Percentiles rank a stretch among this genome's conserved stretches.
Conservation (phyloP, 257 asterid genomes). For the Nicotiana tabacum region DNA sequence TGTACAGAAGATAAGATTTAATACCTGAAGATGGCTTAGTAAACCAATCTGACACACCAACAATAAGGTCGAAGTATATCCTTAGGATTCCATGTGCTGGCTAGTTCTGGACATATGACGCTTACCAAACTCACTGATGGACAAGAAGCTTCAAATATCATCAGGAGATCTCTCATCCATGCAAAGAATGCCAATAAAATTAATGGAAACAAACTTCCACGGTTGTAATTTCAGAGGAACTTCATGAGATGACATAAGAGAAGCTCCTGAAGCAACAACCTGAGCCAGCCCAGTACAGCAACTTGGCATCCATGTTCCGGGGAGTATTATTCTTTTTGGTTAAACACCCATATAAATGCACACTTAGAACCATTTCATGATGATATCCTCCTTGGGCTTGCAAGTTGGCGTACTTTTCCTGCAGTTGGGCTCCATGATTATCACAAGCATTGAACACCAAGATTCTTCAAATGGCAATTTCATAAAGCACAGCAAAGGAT, state of each 20-base stretch:
- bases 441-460: constrained; percentile 12
- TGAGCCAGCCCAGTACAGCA: constrained; percentile 9
- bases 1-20: neutral
- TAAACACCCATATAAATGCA: constrained; percentile 18
- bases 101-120: neutral
- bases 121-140: neutral
- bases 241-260: constrained; percentile 4
- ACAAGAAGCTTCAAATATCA: neutral
- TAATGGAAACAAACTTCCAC: constrained; percentile 3
- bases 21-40: constrained; percentile 1
- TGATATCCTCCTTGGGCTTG: neutral
- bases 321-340: constrained; percentile 20
- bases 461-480: neutral
- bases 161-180: neutral
- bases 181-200: neutral
- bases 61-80: neutral
- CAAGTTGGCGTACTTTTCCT: neutral
- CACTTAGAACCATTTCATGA: constrained; percentile 8
- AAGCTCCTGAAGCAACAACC: constrained; percentile 17
- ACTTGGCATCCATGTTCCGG: constrained; percentile 9
- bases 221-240: constrained; percentile 5
- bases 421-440: neutral
- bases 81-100: neutral
- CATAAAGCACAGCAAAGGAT: constrained; percentile 20
- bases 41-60: constrained; percentile 8